Percentiles rank a stretch among this genome's conserved stretches.
These are phyloP conservation scores for Desmodesmus armatus DNA, from an alignment of 139 green algal genomes.

Conservation along the genomic window DNA sequence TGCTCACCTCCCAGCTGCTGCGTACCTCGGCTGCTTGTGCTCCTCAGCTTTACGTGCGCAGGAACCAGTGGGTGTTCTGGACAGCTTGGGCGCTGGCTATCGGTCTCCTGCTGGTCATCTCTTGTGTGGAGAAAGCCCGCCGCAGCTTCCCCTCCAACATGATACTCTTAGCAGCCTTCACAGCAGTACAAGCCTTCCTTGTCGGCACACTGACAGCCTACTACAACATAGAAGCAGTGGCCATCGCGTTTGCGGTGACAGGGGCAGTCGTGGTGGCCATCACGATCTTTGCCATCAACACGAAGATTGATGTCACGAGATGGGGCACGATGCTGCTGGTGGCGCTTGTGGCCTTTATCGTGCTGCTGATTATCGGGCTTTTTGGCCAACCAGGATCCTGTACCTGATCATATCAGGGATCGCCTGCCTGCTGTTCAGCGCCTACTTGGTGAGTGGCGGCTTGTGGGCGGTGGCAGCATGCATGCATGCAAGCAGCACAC, in stretches of 20 bases:
- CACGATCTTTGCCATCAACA: slow-evolving; percentile 54
- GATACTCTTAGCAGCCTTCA: slow-evolving; percentile 64
- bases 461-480: too few species aligned
- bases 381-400: slow-evolving; percentile 47
- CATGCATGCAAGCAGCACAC: too few species aligned
- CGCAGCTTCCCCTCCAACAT: slow-evolving; percentile 65
- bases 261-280: slow-evolving; percentile 45
- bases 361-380: slow-evolving; percentile 60
- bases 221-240: slow-evolving; percentile 56
- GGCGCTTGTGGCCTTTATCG: slow-evolving; percentile 35
- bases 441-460: slow-evolving; percentile 59
- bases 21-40: neutral
- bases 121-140: slow-evolving; percentile 41
- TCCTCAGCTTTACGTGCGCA: slow-evolving; percentile 54
- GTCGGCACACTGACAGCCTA: slow-evolving; percentile 64
- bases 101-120: slow-evolving; percentile 46
- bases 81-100: slow-evolving; percentile 52
- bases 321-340: slow-evolving; percentile 54
- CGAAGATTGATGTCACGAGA: slow-evolving; percentile 64
- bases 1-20: slow-evolving; percentile 4
- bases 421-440: slow-evolving; percentile 62
- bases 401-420: slow-evolving; percentile 48
- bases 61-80: slow-evolving; percentile 55
- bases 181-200: slow-evolving; percentile 49
- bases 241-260: slow-evolving; percentile 52